Conservation (phyloP, 768 basidiomycete species). For the Mrakia blollopis region DNA sequence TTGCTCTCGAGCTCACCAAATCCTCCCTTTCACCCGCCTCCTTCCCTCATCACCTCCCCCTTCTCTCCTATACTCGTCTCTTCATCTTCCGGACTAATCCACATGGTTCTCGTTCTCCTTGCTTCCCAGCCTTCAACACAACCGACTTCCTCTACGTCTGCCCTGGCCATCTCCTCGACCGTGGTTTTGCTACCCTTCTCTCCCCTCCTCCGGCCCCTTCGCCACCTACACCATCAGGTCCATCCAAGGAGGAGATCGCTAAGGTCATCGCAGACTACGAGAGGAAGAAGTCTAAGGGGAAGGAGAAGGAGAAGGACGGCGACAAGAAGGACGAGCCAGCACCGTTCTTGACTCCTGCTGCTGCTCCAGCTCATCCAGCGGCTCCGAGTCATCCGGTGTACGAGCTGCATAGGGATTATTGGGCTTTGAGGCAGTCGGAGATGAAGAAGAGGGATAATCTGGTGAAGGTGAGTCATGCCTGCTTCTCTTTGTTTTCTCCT, state of each 20-base stretch:
- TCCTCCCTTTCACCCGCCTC: not conserved
- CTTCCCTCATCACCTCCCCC: too few relatives aligned
- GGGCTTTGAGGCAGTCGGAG: constrained; percentile 17
- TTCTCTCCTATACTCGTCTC: not conserved
- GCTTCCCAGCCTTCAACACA: constrained; percentile 23
- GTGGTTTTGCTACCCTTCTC: constrained; percentile 23
- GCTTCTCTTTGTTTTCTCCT: not conserved
- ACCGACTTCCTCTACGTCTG: constrained; percentile 31
- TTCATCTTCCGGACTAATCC: too few relatives aligned
- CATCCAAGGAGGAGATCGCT: constrained; percentile 29
- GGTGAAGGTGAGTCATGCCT: constrained; percentile 10
- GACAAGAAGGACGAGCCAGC: constrained; percentile 9
- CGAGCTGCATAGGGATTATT: constrained; percentile 23
- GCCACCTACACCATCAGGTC: not conserved
- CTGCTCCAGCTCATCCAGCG: not conserved
- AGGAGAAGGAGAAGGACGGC: not conserved
- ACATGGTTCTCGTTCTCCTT: too few relatives aligned
- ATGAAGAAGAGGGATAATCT: constrained; percentile 21
- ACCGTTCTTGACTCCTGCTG: not conserved
- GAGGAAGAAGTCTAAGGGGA: constrained; percentile 17
- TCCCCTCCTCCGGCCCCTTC: constrained; percentile 1
- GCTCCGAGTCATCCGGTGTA: constrained; percentile 11
- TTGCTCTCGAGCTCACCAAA: not conserved
- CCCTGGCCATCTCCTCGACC: constrained; percentile 18
- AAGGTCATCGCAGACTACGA: constrained; percentile 32